Evolutionary conservation across 83 land plant species (phyloP).

Genomic region (Diphasiastrum complanatum): DNA sequence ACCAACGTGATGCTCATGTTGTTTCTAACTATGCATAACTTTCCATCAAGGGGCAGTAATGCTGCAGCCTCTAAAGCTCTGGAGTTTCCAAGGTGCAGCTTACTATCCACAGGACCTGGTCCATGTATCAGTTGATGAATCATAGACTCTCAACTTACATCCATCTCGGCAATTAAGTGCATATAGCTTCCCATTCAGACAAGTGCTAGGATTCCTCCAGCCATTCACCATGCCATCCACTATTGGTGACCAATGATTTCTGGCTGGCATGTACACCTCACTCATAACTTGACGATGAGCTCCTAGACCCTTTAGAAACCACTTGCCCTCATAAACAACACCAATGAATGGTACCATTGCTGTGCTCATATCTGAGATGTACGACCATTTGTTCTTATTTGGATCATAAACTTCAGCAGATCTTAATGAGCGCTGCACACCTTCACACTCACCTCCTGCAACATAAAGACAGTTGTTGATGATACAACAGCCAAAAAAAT

Average conservation of each 20-base stretch:
- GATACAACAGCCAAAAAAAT: slow-evolving; percentile 44
- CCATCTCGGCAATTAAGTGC: slow-evolving; percentile 55
- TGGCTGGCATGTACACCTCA: slow-evolving; percentile 47
- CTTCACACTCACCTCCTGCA: slow-evolving; percentile 59
- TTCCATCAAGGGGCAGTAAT: slow-evolving; percentile 39
- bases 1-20: slow-evolving; percentile 52
- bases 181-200: slow-evolving; percentile 40
- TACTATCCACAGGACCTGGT: slow-evolving; percentile 45
- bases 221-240: slow-evolving; percentile 52
- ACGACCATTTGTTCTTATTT: slow-evolving; percentile 32
- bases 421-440: slow-evolving; percentile 35
- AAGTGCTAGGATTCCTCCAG: slow-evolving; percentile 52
- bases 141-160: slow-evolving; percentile 47
- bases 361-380: slow-evolving; percentile 53
- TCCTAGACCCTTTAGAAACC: slow-evolving; percentile 54
- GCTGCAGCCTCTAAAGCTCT: slow-evolving; percentile 50
- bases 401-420: slow-evolving; percentile 50
- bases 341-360: slow-evolving; percentile 58
- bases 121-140: slow-evolving; percentile 41
- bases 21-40: slow-evolving; percentile 45
- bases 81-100: slow-evolving; percentile 50
- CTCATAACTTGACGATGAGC: slow-evolving; percentile 48
- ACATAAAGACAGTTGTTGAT: slow-evolving; percentile 45
- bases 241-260: slow-evolving; percentile 38
- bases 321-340: too few relatives aligned